phyloP scores from a whole-genome alignment of 129 eudicot species.

The Saposhnikovia divaricata region DNA sequence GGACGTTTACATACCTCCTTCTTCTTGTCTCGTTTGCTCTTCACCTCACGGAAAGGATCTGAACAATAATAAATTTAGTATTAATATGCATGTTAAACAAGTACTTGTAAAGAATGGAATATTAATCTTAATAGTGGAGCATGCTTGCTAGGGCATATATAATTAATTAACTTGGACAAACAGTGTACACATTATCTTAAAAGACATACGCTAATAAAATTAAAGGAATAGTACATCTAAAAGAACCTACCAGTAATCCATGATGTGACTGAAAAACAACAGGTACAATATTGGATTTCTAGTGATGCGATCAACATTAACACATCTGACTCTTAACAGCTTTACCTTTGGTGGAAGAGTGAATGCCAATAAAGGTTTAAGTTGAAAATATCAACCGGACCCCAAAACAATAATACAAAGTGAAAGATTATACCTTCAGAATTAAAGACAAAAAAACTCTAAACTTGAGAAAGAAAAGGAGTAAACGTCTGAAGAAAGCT shows the following conservation, averaged over 20 bases:
- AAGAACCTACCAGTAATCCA: not conserved
- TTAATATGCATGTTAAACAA: not conserved
- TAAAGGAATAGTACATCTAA: not conserved
- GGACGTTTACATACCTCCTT: conserved; percentile 39
- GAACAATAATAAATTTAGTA: conserved; percentile 11
- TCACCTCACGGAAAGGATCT: conserved; percentile 64
- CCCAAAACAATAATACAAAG: not conserved
- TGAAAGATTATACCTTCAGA: not conserved
- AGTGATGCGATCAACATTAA: not conserved
- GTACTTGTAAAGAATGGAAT: not conserved
- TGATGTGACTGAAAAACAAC: not conserved
- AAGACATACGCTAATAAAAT: not conserved
- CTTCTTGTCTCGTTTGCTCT: conserved; percentile 67
- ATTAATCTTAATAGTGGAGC: not conserved
- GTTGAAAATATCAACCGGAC: not conserved
- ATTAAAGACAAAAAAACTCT: not conserved
- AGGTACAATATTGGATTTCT: not conserved
- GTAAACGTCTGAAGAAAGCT: not conserved
- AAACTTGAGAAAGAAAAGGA: not conserved
- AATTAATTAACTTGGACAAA: not conserved
- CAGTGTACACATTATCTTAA: not conserved
- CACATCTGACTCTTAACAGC: not conserved
- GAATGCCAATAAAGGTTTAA: not conserved
- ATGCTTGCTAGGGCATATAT: not conserved
- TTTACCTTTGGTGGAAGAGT: not conserved